These are phyloP conservation scores for Lepidium africanum DNA, from an alignment of 345 rosid species.

Conservation along the genomic window DNA sequence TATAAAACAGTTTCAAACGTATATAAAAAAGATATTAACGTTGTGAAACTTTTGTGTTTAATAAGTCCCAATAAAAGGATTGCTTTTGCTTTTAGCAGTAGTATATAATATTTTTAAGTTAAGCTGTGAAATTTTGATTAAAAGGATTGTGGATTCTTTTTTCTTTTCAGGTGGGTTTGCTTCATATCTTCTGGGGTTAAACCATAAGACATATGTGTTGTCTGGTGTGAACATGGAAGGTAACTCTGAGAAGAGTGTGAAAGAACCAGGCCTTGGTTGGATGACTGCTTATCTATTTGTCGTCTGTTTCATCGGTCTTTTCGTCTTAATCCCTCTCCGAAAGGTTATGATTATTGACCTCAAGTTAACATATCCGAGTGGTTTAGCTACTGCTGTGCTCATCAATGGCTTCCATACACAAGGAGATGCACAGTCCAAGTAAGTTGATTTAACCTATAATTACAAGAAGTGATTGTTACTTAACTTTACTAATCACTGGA, in stretches of 20 bases:
- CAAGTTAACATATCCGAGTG: conserved; percentile 77
- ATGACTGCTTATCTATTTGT: conserved; percentile 75
- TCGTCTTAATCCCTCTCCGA: conserved; percentile 85
- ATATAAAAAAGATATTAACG: not conserved
- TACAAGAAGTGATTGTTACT: not conserved
- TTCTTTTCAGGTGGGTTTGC: conserved; percentile 82
- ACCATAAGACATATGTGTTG: conserved; percentile 70
- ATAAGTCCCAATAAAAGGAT: not conserved
- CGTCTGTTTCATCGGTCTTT: conserved; percentile 92
- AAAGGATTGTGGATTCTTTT: not conserved
- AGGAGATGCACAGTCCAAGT: conserved; percentile 74
- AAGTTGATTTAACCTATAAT: not conserved
- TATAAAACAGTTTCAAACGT: not conserved
- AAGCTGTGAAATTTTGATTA: not conserved
- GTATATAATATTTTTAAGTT: not conserved
- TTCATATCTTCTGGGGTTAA: conserved; percentile 80
- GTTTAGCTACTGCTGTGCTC: conserved; percentile 91
- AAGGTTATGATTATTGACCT: conserved; percentile 89
- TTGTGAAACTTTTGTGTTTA: conserved; percentile 1
- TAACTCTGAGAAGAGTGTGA: conserved; percentile 51
- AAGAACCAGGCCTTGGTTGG: conserved; percentile 93
- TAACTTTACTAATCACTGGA: not conserved
- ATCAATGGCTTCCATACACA: conserved; percentile 89
- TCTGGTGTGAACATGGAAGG: conserved; percentile 69
- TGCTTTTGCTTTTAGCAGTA: conserved; percentile 9